Base-by-base conservation (phyloP, 2,329 filamentous ascomycete genomes). In the Byssoonygena ceratinophila region DNA sequence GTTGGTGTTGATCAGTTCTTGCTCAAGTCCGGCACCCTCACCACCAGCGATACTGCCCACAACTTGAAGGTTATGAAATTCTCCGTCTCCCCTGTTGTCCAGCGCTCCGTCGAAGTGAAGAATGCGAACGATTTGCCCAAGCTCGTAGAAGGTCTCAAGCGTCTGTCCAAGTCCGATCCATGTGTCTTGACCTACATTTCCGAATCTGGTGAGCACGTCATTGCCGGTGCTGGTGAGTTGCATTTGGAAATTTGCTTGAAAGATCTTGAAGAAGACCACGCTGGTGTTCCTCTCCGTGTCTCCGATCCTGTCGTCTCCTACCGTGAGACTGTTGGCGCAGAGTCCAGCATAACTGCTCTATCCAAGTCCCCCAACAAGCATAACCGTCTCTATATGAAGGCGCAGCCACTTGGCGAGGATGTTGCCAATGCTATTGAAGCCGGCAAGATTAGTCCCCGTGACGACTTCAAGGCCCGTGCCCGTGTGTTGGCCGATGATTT, bases 11-110 rank as follows among this genome's bases (percentile, higher is more conserved):
- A 98, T 74, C 92, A 98, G 83, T 98, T 97, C 87, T 81, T 98
- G 81, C 89, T 98, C 80, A 98, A 98, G 85, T 97, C 92, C 73
- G 92, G 92, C 85, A 98, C 92, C 68, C 86, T 98, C 67, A 95
- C 90, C 76, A 97, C 91, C 72, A 84, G 81, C 71, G 92, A 98
- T 64, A 94, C 88, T 61, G 91, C 92, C 72, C 92, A 98, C 85
- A 98, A 98, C 85, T 79, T 98, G 69, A 97, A 97, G 85, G 92
- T 98, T 78, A 98, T 98, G 92, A 97, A 96, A 82, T 98, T 98
- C 86, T 98, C 92, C 70, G 92, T 98, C 73, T 97, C 92, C 57
- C 92, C 92, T 67, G 92, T 98, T 77, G 92, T 98, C 63, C 91
- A 86, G 78, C 91, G 91, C 65, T 95, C 92, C 74, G 92, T 98